Conservation (phyloP, 225 moss, liverwort and hornwort species). For the Polytrichum formosum region DNA sequence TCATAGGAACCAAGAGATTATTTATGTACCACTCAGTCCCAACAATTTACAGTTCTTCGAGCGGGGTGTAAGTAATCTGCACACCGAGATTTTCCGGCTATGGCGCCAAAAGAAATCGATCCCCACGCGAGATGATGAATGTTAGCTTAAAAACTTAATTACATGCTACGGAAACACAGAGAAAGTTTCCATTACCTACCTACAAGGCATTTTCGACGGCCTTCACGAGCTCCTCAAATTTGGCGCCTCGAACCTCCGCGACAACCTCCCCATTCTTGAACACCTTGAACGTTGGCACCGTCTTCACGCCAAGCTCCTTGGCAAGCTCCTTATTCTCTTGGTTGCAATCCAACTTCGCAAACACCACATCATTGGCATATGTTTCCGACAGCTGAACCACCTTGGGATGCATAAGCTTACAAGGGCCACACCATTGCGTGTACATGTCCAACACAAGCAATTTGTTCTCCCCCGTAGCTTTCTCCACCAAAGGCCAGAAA, state of each 20-base stretch:
- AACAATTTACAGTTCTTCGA: too few relatives aligned
- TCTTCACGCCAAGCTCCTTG: constrained; percentile 73
- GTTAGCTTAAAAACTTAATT: too few relatives aligned
- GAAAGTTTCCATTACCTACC: too few relatives aligned
- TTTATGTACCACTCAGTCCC: too few relatives aligned
- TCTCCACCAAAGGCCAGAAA: constrained; percentile 73
- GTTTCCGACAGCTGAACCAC: constrained; percentile 45
- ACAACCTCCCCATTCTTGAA: constrained; percentile 59
- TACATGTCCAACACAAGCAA: constrained; percentile 93
- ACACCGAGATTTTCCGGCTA: too few relatives aligned
- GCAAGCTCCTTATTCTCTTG: constrained; percentile 77
- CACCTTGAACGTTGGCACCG: constrained; percentile 92
- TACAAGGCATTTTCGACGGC: constrained; percentile 48
- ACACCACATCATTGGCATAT: constrained; percentile 65
- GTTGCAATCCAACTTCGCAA: constrained; percentile 92
- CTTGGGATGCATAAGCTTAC: constrained; percentile 90
- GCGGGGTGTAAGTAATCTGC: too few relatives aligned
- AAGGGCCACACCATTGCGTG: constrained; percentile 98
- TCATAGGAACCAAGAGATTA: too few relatives aligned
- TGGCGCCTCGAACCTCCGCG: constrained; percentile 67
- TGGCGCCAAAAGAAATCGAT: too few relatives aligned
- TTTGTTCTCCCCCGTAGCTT: constrained; percentile 51
- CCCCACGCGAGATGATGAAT: too few relatives aligned
- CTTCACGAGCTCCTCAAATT: constrained; percentile 65
- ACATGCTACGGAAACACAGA: too few relatives aligned